These are phyloP conservation scores for Yamadazyma philogaea DNA, from an alignment of 805 yeast species.

Conservation along the genomic window DNA sequence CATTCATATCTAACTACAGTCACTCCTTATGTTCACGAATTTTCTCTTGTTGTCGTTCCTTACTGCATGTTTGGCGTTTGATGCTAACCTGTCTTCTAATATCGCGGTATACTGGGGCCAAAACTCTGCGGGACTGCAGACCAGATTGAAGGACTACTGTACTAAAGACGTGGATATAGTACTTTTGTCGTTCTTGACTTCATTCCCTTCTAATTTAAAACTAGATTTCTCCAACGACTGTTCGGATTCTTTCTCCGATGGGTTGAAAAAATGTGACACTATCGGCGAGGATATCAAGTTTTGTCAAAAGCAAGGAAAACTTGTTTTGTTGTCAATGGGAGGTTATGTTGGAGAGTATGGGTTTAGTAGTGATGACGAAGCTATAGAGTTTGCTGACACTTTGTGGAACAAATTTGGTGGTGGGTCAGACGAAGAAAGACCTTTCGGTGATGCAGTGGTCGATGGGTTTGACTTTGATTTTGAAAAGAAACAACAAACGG, in stretches of 20 bases:
- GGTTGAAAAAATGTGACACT: slow-evolving; percentile 38
- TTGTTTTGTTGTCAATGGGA: slow-evolving; percentile 72
- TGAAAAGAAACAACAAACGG: slow-evolving; percentile 57
- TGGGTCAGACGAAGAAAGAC: slow-evolving; percentile 36
- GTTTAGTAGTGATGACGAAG: slow-evolving; percentile 42
- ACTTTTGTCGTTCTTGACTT: slow-evolving; percentile 64
- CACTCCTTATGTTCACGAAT: slow-evolving; percentile 5
- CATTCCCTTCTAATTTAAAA: slow-evolving; percentile 46
- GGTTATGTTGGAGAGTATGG: slow-evolving; percentile 43
- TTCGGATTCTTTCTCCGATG: slow-evolving; percentile 36
- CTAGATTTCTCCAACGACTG: slow-evolving; percentile 51
- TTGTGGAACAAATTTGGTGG: slow-evolving; percentile 42
- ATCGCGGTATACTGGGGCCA: slow-evolving; percentile 33
- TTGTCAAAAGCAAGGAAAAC: slow-evolving; percentile 79
- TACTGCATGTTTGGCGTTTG: slow-evolving; percentile 9
- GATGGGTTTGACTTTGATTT: slow-evolving; percentile 85
- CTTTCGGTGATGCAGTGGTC: slow-evolving; percentile 69
- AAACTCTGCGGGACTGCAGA: slow-evolving; percentile 32
- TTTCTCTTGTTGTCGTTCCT: neutral
- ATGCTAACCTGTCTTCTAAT: slow-evolving; percentile 19
- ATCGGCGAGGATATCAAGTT: slow-evolving; percentile 61
- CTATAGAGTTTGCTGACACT: slow-evolving; percentile 49
- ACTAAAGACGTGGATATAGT: slow-evolving; percentile 68
- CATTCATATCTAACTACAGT: slow-evolving; percentile 2
- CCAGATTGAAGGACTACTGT: slow-evolving; percentile 52